phyloP scores from a whole-genome alignment of 2,329 filamentous ascomycete species.

The Acrodontium crateriforme region DNA sequence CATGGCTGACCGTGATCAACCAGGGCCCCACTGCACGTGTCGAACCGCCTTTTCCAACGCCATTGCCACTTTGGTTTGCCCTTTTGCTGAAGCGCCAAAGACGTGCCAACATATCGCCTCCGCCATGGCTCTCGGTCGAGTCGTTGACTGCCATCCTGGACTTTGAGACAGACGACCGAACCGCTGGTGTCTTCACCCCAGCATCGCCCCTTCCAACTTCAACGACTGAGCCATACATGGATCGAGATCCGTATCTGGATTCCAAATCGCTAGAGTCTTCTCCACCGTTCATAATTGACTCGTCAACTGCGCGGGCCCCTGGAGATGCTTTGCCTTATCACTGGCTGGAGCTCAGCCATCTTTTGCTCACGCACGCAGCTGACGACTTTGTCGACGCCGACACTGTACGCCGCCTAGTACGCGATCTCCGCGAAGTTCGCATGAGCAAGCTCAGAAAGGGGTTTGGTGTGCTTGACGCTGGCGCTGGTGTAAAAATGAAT shows the following conservation, averaged over 20 bases:
- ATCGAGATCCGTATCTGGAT: slow-evolving; percentile 15
- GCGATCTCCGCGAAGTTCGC: slow-evolving; percentile 75
- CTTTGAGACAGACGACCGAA: slow-evolving; percentile 56
- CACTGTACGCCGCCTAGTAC: slow-evolving; percentile 57
- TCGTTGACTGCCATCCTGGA: slow-evolving; percentile 67
- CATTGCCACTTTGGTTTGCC: slow-evolving; percentile 85
- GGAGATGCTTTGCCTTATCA: slow-evolving; percentile 73
- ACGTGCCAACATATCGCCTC: slow-evolving; percentile 82
- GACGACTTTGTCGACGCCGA: slow-evolving; percentile 70
- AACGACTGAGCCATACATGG: slow-evolving; percentile 9
- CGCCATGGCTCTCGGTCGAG: slow-evolving; percentile 70
- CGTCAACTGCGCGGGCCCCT: slow-evolving; percentile 56
- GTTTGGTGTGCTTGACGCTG: slow-evolving; percentile 56
- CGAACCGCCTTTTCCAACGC: slow-evolving; percentile 64
- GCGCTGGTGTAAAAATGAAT: slow-evolving; percentile 56
- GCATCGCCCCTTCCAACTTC: slow-evolving; percentile 51
- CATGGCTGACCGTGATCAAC: too few relatives aligned
- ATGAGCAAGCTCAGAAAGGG: slow-evolving; percentile 77
- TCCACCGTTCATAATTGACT: slow-evolving; percentile 61
- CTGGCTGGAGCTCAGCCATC: slow-evolving; percentile 83
- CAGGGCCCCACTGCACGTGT: slow-evolving; percentile 68
- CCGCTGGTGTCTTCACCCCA: slow-evolving; percentile 60
- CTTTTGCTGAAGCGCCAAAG: slow-evolving; percentile 88
- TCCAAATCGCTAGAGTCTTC: slow-evolving; percentile 17
- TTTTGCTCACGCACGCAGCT: slow-evolving; percentile 68